Evolutionary conservation across 352 stramenopile species (phyloP).

Genomic region (Plasmopara muralis): DNA sequence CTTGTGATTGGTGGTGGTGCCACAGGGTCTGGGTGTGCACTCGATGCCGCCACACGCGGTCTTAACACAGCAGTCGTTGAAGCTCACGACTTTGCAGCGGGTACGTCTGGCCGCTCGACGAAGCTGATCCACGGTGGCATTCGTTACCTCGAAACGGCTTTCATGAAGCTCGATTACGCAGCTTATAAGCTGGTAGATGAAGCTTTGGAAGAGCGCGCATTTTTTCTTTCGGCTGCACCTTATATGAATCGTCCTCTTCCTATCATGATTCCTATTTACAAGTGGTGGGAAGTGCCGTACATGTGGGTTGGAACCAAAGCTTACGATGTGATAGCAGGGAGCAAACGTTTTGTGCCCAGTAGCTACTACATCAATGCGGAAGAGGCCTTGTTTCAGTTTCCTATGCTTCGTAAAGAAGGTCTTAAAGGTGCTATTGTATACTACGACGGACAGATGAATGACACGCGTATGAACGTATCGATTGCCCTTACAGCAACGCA

Average conservation of each 20-base stretch:
- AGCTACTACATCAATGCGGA: constrained; percentile 89
- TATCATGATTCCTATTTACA: constrained; percentile 96
- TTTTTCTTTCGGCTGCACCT: constrained; percentile 89
- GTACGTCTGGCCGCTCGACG: constrained; percentile 90
- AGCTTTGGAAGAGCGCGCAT: constrained; percentile 88
- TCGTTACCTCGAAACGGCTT: constrained; percentile 93
- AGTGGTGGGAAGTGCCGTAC: constrained; percentile 93
- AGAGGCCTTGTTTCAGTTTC: constrained; percentile 91
- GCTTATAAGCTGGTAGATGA: constrained; percentile 90
- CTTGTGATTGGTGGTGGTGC: constrained; percentile 91
- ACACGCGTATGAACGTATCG: constrained; percentile 93
- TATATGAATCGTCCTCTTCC: constrained; percentile 93
- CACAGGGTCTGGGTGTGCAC: constrained; percentile 86
- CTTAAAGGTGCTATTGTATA: constrained; percentile 90
- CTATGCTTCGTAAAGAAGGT: constrained; percentile 88
- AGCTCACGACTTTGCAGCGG: constrained; percentile 87
- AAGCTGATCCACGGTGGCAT: constrained; percentile 96
- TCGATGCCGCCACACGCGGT: constrained; percentile 88
- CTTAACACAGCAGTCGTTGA: constrained; percentile 92
- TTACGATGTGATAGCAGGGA: constrained; percentile 90
- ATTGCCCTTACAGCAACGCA: constrained; percentile 92
- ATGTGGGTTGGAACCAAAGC: constrained; percentile 91
- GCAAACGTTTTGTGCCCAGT: constrained; percentile 81
- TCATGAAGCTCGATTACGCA: constrained; percentile 88
- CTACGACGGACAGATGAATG: constrained; percentile 92